A percentile compares a stretch with the other conserved stretches of the same genome.
phyloP scores from a whole-genome alignment of 2,329 filamentous ascomycete genomes.

The Tolypocladium tropicale region DNA sequence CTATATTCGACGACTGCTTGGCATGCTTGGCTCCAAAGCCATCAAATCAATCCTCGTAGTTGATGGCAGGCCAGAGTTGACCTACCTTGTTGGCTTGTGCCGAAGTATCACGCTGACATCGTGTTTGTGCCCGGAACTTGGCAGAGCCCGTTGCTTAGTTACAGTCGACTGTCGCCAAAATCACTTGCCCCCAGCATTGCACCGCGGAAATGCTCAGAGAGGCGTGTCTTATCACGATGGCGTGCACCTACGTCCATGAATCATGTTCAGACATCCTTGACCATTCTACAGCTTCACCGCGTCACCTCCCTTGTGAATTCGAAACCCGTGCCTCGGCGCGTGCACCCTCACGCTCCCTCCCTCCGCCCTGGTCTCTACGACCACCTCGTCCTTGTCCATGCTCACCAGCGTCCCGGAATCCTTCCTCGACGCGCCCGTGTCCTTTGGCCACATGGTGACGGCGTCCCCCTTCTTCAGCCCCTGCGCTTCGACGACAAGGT shows the following conservation, averaged over 20 bases:
- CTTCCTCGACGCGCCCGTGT: slow-evolving; percentile 48
- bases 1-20: too few species aligned
- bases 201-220: neutral
- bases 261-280: neutral
- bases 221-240: neutral
- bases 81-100: neutral
- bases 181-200: neutral
- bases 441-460: slow-evolving; percentile 51
- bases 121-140: neutral
- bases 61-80: neutral
- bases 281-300: neutral
- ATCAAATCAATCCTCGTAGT: too few species aligned
- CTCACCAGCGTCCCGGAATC: slow-evolving; percentile 47
- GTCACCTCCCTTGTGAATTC: slow-evolving; percentile 23
- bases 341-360: slow-evolving; percentile 42
- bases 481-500: slow-evolving; percentile 34
- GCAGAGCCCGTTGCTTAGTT: neutral
- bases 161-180: neutral
- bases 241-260: neutral
- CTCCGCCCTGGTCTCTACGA: slow-evolving; percentile 39
- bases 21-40: neutral
- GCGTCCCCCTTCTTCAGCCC: slow-evolving; percentile 40
- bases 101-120: neutral
- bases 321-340: slow-evolving; percentile 50
- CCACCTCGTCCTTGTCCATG: slow-evolving; percentile 43